Evolutionary conservation across 192 early-diverging fungal genomes (phyloP), one percentile per base, ranked within the genome.

Genomic region (Linnemannia schmuckeri): DNA sequence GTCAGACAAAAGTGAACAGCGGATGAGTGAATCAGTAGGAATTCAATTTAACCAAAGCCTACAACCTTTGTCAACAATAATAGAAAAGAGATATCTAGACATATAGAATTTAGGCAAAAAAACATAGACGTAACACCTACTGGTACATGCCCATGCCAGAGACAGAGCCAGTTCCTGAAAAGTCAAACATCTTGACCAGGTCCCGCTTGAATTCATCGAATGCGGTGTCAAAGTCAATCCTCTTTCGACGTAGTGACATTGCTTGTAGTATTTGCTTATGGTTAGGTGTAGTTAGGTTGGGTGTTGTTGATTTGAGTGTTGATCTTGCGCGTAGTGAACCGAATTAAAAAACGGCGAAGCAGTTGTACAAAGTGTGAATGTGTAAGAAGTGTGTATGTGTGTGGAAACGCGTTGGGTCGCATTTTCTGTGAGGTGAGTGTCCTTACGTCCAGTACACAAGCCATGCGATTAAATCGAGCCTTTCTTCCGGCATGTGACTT

Each of bases 121-220:
- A 33, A 22, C 5, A 69, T 27, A 63, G 18, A 30, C 15, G 35
- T 42, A 2, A 73, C 46, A 88, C 87, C 72, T 94, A 93, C 93
- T 97, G 95, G 72, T 92, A 94, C 90, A 95, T 95, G 44, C 93
- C 92, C 91, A 95, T 94, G 70, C 93, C 94, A 38, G 90, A 91
- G 46, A 93, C 91, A 30, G 78, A 37, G 71, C 81, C 77, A 42
- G 88, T 85, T n/a, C 90, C 88, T 55, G 91, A 81, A 69, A 92
- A 92, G 35, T 90, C 89, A 82, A 90, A 92, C 82, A 93, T 89
- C 72, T 83, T 90, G 70, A 90, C 86, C 30, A 93, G 78, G 75
- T 92, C 85, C 49, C 81, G 75, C 66, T 88, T 79, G 66, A 93
- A 83, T 44, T 91, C 88, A 20, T 76, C 70, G 63, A 93, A 93